Evolutionary conservation across 371 early-diverging fungal genomes (phyloP).

Genomic region (Blastocladiella emersonii): DNA sequence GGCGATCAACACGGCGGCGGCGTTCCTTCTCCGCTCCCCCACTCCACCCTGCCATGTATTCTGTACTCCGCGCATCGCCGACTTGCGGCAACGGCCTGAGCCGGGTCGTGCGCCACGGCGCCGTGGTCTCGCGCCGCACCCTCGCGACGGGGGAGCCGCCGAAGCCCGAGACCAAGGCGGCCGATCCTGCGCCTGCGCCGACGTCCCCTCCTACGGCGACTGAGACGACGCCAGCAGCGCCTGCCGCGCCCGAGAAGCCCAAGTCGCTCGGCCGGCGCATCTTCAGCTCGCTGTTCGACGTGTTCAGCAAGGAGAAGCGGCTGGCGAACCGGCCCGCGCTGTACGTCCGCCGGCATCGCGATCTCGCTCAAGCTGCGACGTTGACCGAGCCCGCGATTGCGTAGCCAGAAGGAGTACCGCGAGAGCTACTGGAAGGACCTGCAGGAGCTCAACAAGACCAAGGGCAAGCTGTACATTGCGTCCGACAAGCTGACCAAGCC

Average conservation of each 20-base stretch:
- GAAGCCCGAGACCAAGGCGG: too few species aligned
- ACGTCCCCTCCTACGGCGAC: too few species aligned
- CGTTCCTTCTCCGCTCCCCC: too few species aligned
- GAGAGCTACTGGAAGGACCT: constrained; percentile 6
- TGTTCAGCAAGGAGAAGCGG: background rate
- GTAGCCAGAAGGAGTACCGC: background rate
- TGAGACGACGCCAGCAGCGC: background rate
- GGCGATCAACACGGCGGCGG: too few species aligned
- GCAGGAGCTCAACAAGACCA: constrained; percentile 4
- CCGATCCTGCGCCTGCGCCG: too few species aligned
- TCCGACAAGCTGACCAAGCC: background rate
- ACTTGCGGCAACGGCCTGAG: too few species aligned
- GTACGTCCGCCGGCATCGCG: background rate
- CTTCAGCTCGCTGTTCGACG: background rate
- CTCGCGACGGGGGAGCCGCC: too few species aligned
- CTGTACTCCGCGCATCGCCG: too few species aligned
- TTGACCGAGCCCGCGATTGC: background rate
- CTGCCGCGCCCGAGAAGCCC: background rate
- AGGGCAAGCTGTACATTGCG: constrained; percentile 2
- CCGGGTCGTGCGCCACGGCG: too few species aligned
- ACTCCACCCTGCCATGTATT: too few species aligned
- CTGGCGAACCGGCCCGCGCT: background rate
- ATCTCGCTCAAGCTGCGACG: too few species aligned
- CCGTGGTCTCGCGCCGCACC: too few species aligned
- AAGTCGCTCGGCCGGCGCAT: background rate